These are phyloP conservation scores for Populus trichocarpa DNA, from an alignment of 441 rosid genomes.

Conservation along the genomic window DNA sequence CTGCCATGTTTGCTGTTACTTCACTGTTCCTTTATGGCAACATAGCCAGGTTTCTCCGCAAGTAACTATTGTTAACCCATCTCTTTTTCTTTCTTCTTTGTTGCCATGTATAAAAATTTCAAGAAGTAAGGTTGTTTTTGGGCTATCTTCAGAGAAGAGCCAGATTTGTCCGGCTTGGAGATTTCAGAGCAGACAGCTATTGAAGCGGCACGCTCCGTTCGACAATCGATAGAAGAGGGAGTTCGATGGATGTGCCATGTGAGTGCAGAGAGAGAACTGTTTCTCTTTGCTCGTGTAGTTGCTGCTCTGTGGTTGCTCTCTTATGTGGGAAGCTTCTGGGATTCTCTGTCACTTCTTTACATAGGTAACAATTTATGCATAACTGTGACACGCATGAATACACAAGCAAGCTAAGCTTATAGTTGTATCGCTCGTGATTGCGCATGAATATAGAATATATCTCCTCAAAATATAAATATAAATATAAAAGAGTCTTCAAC, in stretches of 20 bases:
- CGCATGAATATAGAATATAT: neutral
- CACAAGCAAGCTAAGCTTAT: neutral
- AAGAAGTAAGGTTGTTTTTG: neutral
- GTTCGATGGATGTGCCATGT: slow-evolving; percentile 45
- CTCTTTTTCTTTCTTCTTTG: neutral
- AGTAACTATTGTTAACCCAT: slow-evolving; percentile 27
- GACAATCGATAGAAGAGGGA: slow-evolving; percentile 30
- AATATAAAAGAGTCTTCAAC: too few species aligned
- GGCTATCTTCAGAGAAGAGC: slow-evolving; percentile 34
- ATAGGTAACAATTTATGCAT: slow-evolving; percentile 24
- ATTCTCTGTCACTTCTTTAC: slow-evolving; percentile 43
- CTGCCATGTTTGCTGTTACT: slow-evolving; percentile 32
- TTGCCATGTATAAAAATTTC: neutral
- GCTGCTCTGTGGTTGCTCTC: slow-evolving; percentile 41
- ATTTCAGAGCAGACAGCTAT: slow-evolving; percentile 32
- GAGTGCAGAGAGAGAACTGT: slow-evolving; percentile 47
- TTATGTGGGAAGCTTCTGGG: slow-evolving; percentile 36
- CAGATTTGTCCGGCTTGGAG: slow-evolving; percentile 35
- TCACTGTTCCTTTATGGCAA: slow-evolving; percentile 55
- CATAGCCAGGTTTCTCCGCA: slow-evolving; percentile 50
- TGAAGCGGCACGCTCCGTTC: slow-evolving; percentile 28
- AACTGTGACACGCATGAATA: too few species aligned
- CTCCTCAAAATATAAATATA: too few species aligned
- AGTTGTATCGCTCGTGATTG: neutral
- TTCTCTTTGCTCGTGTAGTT: slow-evolving; percentile 30